These are phyloP conservation scores for Aspergillus luchuensis DNA, from an alignment of 2,329 filamentous ascomycete genomes.

Conservation along the genomic window DNA sequence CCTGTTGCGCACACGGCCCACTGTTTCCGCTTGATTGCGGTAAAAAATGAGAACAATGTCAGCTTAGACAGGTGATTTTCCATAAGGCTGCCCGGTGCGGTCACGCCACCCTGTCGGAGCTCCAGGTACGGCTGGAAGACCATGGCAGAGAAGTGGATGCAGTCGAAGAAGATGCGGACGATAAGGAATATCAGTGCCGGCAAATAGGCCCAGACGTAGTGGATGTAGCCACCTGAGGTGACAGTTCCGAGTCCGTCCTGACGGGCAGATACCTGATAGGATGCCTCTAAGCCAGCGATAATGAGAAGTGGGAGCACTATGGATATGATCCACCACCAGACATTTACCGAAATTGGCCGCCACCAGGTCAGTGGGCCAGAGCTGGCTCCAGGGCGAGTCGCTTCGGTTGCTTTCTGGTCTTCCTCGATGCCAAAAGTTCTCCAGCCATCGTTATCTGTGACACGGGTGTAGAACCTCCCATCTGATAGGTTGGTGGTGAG, in stretches of 20 bases:
- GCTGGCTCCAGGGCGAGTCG: not conserved
- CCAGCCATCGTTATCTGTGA: not conserved
- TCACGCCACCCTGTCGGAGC: constrained; percentile 14
- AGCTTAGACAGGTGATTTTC: constrained; percentile 25
- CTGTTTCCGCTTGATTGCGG: constrained; percentile 31
- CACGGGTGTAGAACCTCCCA: not conserved
- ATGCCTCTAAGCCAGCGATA: constrained; percentile 6
- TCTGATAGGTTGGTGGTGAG: not conserved
- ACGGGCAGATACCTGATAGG: constrained; percentile 6
- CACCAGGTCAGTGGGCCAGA: not conserved
- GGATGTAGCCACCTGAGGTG: constrained; percentile 21
- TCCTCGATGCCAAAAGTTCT: constrained; percentile 4
- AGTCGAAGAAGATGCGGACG: constrained; percentile 20
- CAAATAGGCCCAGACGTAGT: constrained; percentile 26
- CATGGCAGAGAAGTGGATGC: constrained; percentile 19
- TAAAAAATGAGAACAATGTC: constrained; percentile 59
- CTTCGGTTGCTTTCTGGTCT: not conserved
- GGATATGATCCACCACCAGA: constrained; percentile 5
- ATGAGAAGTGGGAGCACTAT: constrained; percentile 5
- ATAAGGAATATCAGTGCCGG: constrained; percentile 24
- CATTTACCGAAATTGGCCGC: constrained; percentile 2
- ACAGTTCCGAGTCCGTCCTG: constrained; percentile 5
- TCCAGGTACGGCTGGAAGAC: constrained; percentile 23
- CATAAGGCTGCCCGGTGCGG: constrained; percentile 17
- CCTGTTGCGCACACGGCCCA: constrained; percentile 18